Base-by-base conservation (phyloP, 768 basidiomycete genomes). In the Termitomyces sp. region DNA sequence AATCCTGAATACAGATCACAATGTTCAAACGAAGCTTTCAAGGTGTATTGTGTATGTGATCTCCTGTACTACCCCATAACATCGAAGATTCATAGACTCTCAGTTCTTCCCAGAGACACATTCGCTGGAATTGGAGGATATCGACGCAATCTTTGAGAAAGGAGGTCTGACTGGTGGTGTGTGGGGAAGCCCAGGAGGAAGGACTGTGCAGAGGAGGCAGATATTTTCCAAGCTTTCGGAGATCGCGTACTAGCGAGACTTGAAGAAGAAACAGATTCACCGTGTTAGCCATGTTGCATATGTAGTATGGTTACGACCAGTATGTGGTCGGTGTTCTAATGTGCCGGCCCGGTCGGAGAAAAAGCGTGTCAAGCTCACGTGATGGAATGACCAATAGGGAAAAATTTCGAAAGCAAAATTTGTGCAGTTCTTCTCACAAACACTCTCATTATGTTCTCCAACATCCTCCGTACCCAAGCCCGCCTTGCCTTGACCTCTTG, bases 141-240 rank as follows among this genome's bases (percentile, higher is more conserved):
- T 74, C 24, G 72, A 77, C 42, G 67, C 71, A 26, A 73, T 76
- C 44, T 72, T 76, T 57, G 71, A 77, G 56, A 74, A 74, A 57
- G 72, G 74, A 8, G 74, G 74, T 6, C 65, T 77, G 36, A 77
- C 75, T 22, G 75, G 74, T 9, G 75, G 76, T 1, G 75, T 76
- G 4, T 74, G 70, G 71, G 61, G 63, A 20, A 73, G 72, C 46
- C 67, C 65, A 3, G 73, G 71, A 5, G 71, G 72, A 10, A 61
- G 65, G 13, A 75, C 73, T 5, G 68, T 74, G 16, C 56, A 63
- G 58, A 58, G 59, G 61, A 58, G 53, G 47, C 49, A 46, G 10
- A 54, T 1, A 12, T 43, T 43, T 14, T 20, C 26, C 26, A 54
- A 57, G 39, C 24, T 57, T 27, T 20, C 10, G 14, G 41, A 53